phyloP scores from a whole-genome alignment of 345 rosid species.

The Lepidium didymum region DNA sequence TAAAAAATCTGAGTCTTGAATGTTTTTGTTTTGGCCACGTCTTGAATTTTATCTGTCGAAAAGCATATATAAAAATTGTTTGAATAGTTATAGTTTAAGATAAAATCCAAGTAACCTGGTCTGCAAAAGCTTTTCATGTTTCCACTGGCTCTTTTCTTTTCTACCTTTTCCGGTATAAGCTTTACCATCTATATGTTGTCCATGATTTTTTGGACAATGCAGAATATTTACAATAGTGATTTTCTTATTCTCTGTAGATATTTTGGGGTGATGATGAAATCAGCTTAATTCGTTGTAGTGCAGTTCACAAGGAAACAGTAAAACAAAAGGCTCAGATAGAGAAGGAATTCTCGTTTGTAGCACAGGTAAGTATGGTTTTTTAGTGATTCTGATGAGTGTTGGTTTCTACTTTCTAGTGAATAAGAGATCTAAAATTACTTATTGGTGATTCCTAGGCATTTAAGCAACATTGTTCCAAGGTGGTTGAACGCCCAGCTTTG shows the following conservation, averaged over 20 bases:
- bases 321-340: conserved; percentile 48
- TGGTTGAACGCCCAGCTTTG: conserved; percentile 29
- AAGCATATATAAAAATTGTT: neutral
- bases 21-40: neutral
- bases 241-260: conserved; percentile 36
- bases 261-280: conserved; percentile 71
- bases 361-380: conserved; percentile 36
- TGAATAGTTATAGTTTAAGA: neutral
- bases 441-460: conserved; percentile 41
- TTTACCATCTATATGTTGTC: neutral
- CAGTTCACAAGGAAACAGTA: conserved; percentile 58
- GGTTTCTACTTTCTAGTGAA: neutral
- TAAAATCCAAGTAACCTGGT: neutral
- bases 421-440: neutral
- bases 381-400: neutral
- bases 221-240: neutral
- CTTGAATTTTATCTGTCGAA: neutral
- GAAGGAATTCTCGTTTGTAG: conserved; percentile 41
- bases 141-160: neutral
- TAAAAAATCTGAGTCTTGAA: neutral
- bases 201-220: neutral
- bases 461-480: conserved; percentile 23
- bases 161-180: neutral
- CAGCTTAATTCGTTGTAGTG: conserved; percentile 58
- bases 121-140: neutral